phyloP scores from a whole-genome alignment of 345 rosid species.

The Carallia brachiata region DNA sequence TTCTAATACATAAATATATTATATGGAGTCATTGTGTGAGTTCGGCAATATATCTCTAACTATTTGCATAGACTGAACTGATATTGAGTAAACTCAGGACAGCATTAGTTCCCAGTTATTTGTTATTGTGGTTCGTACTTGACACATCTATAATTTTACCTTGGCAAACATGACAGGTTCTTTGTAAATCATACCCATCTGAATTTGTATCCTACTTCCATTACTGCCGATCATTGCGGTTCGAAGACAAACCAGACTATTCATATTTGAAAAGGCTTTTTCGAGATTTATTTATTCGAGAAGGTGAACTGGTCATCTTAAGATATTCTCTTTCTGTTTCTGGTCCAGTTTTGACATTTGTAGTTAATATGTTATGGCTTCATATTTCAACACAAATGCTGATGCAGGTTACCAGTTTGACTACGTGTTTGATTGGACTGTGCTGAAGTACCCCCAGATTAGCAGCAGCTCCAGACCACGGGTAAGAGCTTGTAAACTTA shows the following conservation, averaged over 20 bases:
- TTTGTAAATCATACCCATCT: constrained; percentile 82
- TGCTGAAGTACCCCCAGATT: constrained; percentile 76
- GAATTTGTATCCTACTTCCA: constrained; percentile 95
- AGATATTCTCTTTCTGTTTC: background rate
- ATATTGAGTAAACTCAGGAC: background rate
- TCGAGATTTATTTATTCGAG: constrained; percentile 88
- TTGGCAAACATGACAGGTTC: constrained; percentile 41
- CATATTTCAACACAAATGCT: constrained; percentile 8
- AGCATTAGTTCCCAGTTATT: background rate
- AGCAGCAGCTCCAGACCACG: constrained; percentile 74
- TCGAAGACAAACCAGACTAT: constrained; percentile 98
- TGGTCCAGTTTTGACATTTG: background rate
- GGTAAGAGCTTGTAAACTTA: constrained; percentile 43
- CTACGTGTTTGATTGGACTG: constrained; percentile 94
- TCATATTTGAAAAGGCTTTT: constrained; percentile 91
- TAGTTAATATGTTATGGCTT: background rate
- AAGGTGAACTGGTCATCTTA: constrained; percentile 43
- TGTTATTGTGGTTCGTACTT: background rate
- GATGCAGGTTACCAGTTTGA: constrained; percentile 85
- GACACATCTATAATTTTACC: background rate
- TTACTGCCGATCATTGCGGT: constrained; percentile 87
- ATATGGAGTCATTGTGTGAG: background rate
- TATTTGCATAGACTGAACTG: background rate
- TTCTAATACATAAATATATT: background rate
- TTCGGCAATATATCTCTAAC: background rate